Base-by-base conservation (phyloP, 2,329 filamentous ascomycete species). In the Cladorrhinum sp. region DNA sequence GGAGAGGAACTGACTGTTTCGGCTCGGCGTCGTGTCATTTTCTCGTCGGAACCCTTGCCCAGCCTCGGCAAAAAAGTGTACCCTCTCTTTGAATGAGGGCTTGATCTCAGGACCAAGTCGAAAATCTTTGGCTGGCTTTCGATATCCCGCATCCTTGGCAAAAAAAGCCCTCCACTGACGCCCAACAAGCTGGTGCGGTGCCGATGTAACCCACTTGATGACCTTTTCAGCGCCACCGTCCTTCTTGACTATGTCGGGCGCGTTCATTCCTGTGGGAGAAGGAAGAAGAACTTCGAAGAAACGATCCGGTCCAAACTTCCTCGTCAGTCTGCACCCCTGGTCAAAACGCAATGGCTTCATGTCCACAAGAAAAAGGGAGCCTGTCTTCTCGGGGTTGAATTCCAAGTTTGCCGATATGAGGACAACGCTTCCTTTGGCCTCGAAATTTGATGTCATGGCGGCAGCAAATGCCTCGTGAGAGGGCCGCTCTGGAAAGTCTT, bases 221-320 rank as follows among this genome's bases (percentile, higher is more conserved):
- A 80, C 68, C 0, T 73, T 65, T 0, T 75, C 65, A 1, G 71
- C 64, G 0, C 73, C 72, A 0, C 72, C 70, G 2, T 75, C 67
- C 1, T 77, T 67, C 16, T 70, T 73, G 2, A 76, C 60, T 0
- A 72, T 54, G 0, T 63, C 55, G 0, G 74, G 71, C 0, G 69
- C 67, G 1, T 72, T 65, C 2, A 66, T 71, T 0, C 70, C 70
- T 1, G 67, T 72, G 0, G 78, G 73, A 0, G 76, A 75, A 0
- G 85, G 84, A 4, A 86, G 73, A 3, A 78, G 69, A 0, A 88
- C 60, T 57, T 87, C 82, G 1, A 88, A 62, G 51, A 86, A 86
- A 0, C 85, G 77, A 64, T 88, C 84, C 0, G 79, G 71, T 0
- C 85, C 84, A 64, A 86, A 86, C 3, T 79, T 79, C 12, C 85